Evolutionary conservation across 176 grass and related monocot genomes (phyloP).

Genomic region (Sorghum bicolor): Sorghum_bicolor_NCBIv3 NC_012873.2:7417001-7417500

Average conservation of each 20-base stretch:
- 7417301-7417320: background rate
- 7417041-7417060: background rate
- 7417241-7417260: background rate
- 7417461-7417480: background rate
- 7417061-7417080: background rate
- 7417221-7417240: background rate
- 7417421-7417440: background rate
- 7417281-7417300: background rate
- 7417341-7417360: background rate
- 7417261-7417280: background rate
- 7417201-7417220: background rate
- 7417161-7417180: background rate
- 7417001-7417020: background rate
- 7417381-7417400: background rate
- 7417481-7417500: constrained; percentile 3
- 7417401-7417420: background rate
- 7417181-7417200: background rate
- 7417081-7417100: constrained; percentile 11
- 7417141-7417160: background rate
- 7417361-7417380: background rate
- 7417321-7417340: background rate
- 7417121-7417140: background rate
- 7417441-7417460: background rate
- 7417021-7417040: background rate
- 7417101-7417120: background rate